Evolutionary conservation across 2,329 filamentous ascomycete species (phyloP).

Genomic region (Talaromyces marneffei): DNA sequence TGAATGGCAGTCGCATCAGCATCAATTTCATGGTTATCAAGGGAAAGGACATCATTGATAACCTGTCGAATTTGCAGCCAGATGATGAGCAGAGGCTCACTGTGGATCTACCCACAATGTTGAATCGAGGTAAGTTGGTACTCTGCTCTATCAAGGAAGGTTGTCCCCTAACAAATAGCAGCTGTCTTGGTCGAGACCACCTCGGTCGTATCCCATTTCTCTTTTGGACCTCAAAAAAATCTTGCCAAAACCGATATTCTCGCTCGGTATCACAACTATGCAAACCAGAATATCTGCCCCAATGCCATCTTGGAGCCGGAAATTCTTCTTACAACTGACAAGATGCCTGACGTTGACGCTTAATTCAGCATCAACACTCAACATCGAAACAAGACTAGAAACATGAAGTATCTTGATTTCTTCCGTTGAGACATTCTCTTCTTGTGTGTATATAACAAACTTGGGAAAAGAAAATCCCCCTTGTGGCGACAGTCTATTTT

Average conservation of each 20-base stretch:
- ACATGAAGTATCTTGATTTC: neutral
- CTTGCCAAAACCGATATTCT: conserved; percentile 13
- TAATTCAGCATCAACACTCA: neutral
- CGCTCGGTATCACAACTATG: conserved; percentile 13
- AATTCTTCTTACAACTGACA: conserved; percentile 1
- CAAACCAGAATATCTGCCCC: conserved; percentile 8
- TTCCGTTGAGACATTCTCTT: neutral
- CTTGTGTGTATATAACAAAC: neutral
- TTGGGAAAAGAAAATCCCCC: neutral
- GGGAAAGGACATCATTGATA: conserved; percentile 11
- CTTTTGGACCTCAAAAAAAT: conserved; percentile 14
- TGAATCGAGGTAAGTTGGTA: conserved; percentile 9
- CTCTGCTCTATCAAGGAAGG: neutral
- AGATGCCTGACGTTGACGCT: neutral
- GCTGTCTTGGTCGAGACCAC: conserved; percentile 13
- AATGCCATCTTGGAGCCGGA: conserved; percentile 11
- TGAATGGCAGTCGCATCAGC: conserved; percentile 14
- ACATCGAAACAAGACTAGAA: neutral
- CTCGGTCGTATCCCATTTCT: conserved; percentile 12
- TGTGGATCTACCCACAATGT: conserved; percentile 6
- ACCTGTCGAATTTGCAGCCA: conserved; percentile 1
- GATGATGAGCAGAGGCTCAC: conserved; percentile 13
- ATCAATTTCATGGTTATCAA: conserved; percentile 14
- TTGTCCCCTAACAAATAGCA: neutral
- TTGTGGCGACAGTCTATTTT: neutral